Conservation (phyloP, 2,329 filamentous ascomycete genomes). For the Trematosphaeria pertusa region DNA sequence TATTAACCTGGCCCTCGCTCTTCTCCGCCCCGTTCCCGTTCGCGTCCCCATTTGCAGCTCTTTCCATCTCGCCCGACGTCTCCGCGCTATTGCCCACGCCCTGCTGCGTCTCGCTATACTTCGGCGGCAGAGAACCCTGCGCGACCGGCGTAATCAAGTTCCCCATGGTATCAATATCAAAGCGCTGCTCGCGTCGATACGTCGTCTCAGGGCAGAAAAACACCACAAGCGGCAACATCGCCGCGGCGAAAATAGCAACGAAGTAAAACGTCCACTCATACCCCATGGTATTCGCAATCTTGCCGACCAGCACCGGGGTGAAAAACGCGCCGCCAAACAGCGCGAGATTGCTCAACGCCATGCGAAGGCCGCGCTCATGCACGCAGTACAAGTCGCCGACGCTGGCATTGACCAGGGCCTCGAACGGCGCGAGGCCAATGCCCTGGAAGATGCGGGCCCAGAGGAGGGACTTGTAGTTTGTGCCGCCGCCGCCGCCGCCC, state of each 20-base stretch:
- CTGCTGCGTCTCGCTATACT: conserved; percentile 3
- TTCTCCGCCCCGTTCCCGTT: conserved; percentile 9
- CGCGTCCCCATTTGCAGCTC: too few species aligned
- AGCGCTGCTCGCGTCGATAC: conserved; percentile 68
- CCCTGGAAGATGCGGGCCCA: conserved; percentile 86
- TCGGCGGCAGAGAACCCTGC: background rate
- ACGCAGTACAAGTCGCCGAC: conserved; percentile 93
- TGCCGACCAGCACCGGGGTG: conserved; percentile 89
- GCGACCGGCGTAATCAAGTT: conserved; percentile 28
- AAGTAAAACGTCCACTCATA: conserved; percentile 92
- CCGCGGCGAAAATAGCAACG: conserved; percentile 80
- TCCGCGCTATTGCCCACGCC: background rate
- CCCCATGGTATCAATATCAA: conserved; percentile 72
- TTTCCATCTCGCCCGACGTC: conserved; percentile 8
- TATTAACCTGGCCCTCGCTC: background rate
- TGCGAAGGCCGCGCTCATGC: conserved; percentile 82
- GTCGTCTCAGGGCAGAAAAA: conserved; percentile 87
- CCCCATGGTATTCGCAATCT: conserved; percentile 77
- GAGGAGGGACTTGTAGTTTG: conserved; percentile 74
- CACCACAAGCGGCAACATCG: conserved; percentile 72
- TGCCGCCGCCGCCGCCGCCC: conserved; percentile 75
- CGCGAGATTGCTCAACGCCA: conserved; percentile 80
- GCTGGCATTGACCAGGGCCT: conserved; percentile 85
- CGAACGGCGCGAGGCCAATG: conserved; percentile 84
- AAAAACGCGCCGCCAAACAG: conserved; percentile 75